phyloP scores from a whole-genome alignment of 192 early-diverging fungal genomes.

The Mortierella hygrophila region DNA sequence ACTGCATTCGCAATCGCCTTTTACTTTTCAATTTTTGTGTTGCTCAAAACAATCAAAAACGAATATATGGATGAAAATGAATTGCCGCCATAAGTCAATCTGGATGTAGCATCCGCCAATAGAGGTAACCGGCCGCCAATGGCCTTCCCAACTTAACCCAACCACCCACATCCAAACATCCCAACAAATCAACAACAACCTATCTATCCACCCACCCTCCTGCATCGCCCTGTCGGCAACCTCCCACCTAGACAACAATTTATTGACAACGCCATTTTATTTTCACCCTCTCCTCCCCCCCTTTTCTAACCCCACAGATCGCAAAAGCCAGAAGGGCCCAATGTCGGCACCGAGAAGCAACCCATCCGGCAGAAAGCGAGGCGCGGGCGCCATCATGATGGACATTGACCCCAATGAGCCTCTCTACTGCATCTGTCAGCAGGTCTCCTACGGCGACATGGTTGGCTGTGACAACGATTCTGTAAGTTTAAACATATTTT shows the following conservation, averaged over 20 bases:
- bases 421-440: constrained; percentile 94
- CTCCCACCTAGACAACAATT: neutral
- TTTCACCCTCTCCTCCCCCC: neutral
- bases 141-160: neutral
- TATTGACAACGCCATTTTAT: neutral
- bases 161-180: neutral
- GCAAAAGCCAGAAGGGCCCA: constrained; percentile 52
- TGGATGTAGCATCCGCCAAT: constrained; percentile 35
- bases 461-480: constrained; percentile 92
- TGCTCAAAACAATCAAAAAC: neutral
- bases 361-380: constrained; percentile 42
- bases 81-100: neutral
- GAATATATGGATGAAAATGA: neutral
- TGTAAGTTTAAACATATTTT: constrained; percentile 9
- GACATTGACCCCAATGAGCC: constrained; percentile 98
- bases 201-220: neutral
- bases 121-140: constrained; percentile 22
- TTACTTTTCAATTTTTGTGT: neutral
- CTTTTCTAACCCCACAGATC: constrained; percentile 16
- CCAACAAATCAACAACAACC: neutral
- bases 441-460: constrained; percentile 98
- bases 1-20: neutral
- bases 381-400: constrained; percentile 60
- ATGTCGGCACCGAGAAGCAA: constrained; percentile 45
- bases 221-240: neutral